Evolutionary conservation across 495 filamentous ascomycete genomes (phyloP), one percentile per base, ranked within the genome.

Genomic region (Cercophora samala): DNA sequence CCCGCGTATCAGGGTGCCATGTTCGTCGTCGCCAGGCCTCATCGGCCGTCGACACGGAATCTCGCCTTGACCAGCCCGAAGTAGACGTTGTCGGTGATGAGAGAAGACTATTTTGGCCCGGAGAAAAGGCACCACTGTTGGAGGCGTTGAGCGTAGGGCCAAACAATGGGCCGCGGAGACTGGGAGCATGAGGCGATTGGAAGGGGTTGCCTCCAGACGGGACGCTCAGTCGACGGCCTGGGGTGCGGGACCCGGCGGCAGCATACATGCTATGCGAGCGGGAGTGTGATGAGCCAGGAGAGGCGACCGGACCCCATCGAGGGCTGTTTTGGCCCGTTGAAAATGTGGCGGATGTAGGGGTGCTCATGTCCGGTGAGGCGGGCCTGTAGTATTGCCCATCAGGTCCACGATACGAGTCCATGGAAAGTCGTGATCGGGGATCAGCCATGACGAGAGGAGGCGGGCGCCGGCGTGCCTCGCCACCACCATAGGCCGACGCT

Each of bases 401-500:
- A 32, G 76, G 68, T 19, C 76, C 70, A 64, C 79, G 81, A 71
- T 85, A 87, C 0, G 86, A 82, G 62, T 95, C 92, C 29, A 93
- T 74, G 17, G 88, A 84, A 24, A 89, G 74, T 17, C 87, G 79
- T 21, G 85, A 80, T 54, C 88, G 81, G 56, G 86, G 82, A 65
- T 93, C 90, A 58, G 93, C 89, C 90, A 96, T 96, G 52, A 94
- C 90, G 23, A 97, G 79, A 2, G 93, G 91, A 42, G 91, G 88
- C 29, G 92, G 93, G 55, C 91, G 86, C 66, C 89, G 87, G 42
- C 90, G 85, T 66, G 84, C 76, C 69, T 93, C 89, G 59, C 76
- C 73, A 55, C 77, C 77, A 69, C 87, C 89, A 65, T 89, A 90
- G 62, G 82, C 89, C 6, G 93, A 94, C 21, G 85, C 78, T 3